These are phyloP conservation scores for Diatrype stigma DNA, from an alignment of 2,329 filamentous ascomycete genomes.

Conservation along the genomic window DNA sequence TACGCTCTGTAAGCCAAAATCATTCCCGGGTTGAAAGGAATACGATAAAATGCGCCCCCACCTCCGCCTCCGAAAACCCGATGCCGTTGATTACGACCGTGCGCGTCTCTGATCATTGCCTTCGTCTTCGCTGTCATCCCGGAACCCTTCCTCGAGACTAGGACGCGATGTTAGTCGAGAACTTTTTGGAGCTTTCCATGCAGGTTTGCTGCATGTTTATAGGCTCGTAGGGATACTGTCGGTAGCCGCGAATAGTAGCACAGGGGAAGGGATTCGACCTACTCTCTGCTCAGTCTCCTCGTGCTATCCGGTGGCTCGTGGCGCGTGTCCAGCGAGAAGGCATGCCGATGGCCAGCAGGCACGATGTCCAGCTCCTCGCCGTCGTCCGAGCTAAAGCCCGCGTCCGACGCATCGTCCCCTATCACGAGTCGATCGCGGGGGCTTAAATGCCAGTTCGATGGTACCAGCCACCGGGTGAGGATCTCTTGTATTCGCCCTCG, in stretches of 20 bases:
- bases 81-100: too few relatives aligned
- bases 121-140: slow-evolving; percentile 67
- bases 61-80: too few relatives aligned
- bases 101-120: slow-evolving; percentile 16
- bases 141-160: slow-evolving; percentile 67
- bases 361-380: slow-evolving; percentile 66
- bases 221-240: too few relatives aligned
- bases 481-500: slow-evolving; percentile 45
- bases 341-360: slow-evolving; percentile 42
- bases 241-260: not conserved
- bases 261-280: slow-evolving; percentile 25
- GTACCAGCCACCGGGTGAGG: slow-evolving; percentile 37
- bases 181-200: not conserved
- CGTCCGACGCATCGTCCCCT: slow-evolving; percentile 37
- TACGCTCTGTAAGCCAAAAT: too few relatives aligned
- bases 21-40: too few relatives aligned
- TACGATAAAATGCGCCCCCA: too few relatives aligned
- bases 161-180: slow-evolving; percentile 15
- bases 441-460: slow-evolving; percentile 45
- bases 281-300: slow-evolving; percentile 71
- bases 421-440: slow-evolving; percentile 36
- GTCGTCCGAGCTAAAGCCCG: slow-evolving; percentile 60
- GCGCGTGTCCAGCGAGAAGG: slow-evolving; percentile 34
- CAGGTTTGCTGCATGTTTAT: too few relatives aligned
- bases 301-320: slow-evolving; percentile 42